A percentile compares a stretch with the other conserved stretches of the same genome.
These are phyloP conservation scores for Pseudognaphalium luteoalbum DNA, from an alignment of 129 eudicot species.

Conservation along the genomic window DNA sequence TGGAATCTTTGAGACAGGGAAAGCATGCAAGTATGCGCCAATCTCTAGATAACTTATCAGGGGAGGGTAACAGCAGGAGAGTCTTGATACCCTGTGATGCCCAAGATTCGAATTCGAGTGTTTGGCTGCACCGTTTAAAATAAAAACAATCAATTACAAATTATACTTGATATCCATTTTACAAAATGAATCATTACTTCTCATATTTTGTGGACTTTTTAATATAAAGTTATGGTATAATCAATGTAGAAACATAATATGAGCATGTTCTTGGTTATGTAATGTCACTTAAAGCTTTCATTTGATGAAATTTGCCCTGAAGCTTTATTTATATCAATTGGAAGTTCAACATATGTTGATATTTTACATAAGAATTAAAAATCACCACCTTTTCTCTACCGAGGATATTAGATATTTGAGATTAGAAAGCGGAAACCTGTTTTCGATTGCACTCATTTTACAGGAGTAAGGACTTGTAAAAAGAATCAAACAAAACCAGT, in stretches of 20 bases:
- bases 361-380: not conserved
- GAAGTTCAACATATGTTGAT: not conserved
- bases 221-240: not conserved
- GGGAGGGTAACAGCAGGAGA: constrained; percentile 60
- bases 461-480: not conserved
- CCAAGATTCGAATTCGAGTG: constrained; percentile 78
- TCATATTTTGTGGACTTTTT: not conserved
- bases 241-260: not conserved
- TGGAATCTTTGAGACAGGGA: not conserved
- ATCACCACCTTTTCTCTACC: not conserved
- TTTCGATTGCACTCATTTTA: not conserved
- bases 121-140: constrained; percentile 63
- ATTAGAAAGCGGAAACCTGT: not conserved
- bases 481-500: not conserved
- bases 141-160: constrained; percentile 25
- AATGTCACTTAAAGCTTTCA: not conserved
- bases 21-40: not conserved
- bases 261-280: not conserved
- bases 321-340: not conserved
- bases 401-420: not conserved
- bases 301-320: not conserved
- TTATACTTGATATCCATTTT: not conserved
- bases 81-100: constrained; percentile 84
- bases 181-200: not conserved
- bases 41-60: constrained; percentile 6